Conservation (phyloP, 163 green algal genomes). For the Coccomyxa subellipsoidea region DNA sequence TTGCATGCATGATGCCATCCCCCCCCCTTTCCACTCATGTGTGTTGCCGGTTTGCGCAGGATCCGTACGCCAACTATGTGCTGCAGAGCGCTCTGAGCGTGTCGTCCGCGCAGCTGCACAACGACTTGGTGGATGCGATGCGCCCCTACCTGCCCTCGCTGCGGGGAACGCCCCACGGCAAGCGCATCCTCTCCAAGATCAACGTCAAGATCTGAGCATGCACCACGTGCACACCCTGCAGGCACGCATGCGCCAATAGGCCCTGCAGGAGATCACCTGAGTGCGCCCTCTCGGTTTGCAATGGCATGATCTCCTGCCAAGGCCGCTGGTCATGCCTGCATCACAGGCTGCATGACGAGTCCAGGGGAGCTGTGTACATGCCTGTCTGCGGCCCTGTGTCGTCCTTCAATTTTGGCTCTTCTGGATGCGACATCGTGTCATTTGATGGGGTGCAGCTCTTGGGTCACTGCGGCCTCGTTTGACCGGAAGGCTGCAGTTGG, state of each 20-base stretch:
- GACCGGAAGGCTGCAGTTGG: not conserved
- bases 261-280: too few species aligned
- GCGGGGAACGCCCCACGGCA: conserved; percentile 90
- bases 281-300: too few species aligned
- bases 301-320: too few species aligned
- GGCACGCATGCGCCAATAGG: too few species aligned
- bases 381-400: not conserved
- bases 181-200: conserved; percentile 93
- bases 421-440: not conserved
- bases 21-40: too few species aligned
- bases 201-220: conserved; percentile 54
- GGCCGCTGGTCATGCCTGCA: not conserved
- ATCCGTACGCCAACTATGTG: conserved; percentile 98
- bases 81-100: conserved; percentile 88
- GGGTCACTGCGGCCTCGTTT: not conserved
- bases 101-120: conserved; percentile 57
- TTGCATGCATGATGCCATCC: too few species aligned
- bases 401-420: not conserved
- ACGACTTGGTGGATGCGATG: conserved; percentile 86
- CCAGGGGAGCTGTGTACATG: too few species aligned
- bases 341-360: not conserved
- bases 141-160: conserved; percentile 83
- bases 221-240: too few species aligned
- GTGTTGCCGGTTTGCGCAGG: too few species aligned
- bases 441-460: not conserved